Conservation (phyloP, 2,329 filamentous ascomycete genomes). For the Neurospora sp. region DNA sequence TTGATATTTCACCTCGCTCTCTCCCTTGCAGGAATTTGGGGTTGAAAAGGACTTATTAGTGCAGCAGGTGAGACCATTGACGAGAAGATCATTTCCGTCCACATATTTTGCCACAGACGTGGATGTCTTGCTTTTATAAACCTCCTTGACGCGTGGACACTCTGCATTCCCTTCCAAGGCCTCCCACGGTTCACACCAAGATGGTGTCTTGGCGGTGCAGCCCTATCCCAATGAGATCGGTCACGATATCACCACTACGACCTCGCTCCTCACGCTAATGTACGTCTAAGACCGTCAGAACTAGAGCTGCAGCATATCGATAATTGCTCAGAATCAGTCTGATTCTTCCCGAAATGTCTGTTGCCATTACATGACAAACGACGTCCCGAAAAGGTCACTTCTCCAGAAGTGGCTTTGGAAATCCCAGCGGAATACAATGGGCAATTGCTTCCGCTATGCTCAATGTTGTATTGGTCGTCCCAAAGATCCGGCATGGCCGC, state of each 20-base stretch:
- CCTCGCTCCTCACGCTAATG: neutral
- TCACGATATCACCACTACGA: neutral
- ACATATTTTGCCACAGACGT: neutral
- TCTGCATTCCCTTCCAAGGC: neutral
- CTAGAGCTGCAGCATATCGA: neutral
- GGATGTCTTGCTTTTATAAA: neutral
- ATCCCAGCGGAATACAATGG: neutral
- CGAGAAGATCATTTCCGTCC: neutral
- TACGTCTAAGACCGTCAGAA: neutral
- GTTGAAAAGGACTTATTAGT: neutral
- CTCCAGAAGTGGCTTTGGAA: neutral
- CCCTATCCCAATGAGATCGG: neutral
- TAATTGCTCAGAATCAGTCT: neutral
- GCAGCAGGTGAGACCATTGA: neutral
- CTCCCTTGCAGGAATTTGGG: neutral
- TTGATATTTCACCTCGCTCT: neutral
- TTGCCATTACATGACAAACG: neutral
- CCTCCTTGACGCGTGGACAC: neutral
- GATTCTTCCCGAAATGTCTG: neutral
- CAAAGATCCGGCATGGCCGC: neutral
- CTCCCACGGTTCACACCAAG: neutral
- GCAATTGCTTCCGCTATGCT: neutral
- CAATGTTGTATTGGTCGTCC: neutral
- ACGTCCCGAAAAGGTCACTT: neutral
- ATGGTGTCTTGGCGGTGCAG: neutral